Base-by-base conservation (phyloP, 495 filamentous ascomycete species). In the Lophiostoma macrostomum region DNA sequence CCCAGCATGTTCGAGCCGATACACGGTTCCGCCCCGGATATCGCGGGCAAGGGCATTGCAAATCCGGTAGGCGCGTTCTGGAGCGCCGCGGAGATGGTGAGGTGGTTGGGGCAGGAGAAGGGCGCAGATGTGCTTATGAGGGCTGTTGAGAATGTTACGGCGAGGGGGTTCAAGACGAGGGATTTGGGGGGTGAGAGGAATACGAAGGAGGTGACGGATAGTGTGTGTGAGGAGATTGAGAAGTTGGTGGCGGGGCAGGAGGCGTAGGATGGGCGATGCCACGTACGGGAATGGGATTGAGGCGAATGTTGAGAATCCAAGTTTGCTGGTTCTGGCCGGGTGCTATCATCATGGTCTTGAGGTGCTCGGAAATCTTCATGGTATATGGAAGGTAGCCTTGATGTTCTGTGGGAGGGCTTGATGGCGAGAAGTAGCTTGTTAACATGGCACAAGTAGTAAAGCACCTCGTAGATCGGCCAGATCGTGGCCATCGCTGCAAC, bases 41-140 rank as follows among this genome's bases (percentile, higher is more conserved):
- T 90, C 47, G 80, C 82, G 1, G 84, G 85, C 0, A 82, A 82
- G 65, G 84, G 83, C 0, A 71, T 86, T 30, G 85, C 85, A 10
- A 88, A 90, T 64, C 84, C 85, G 0, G 76, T 88, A 0, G 84
- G 76, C 6, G 83, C 83, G 0, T 82, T 87, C 65, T 86, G 83
- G 83, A 82, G 78, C 3, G 80, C 76, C 4, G 77, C 78, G 0
- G 82, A 86, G 65, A 87, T 86, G 84, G 70, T 86, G 31, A 70
- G 69, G 5, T 86, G 82, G 83, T 55, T 87, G 25, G 81, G 81
- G 2, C 72, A 82, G 60, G 70, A 74, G 43, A 69, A 71, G 6
- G 81, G 80, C 4, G 74, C 77, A 0, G 71, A 76, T 61, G 64
- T 69, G 53, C 68, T 87, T 53, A 73, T 86, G 71, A 65, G 73